Evolutionary conservation across 116 monocot genomes (phyloP).

Genomic region (Papilionanthe hybrid): DNA sequence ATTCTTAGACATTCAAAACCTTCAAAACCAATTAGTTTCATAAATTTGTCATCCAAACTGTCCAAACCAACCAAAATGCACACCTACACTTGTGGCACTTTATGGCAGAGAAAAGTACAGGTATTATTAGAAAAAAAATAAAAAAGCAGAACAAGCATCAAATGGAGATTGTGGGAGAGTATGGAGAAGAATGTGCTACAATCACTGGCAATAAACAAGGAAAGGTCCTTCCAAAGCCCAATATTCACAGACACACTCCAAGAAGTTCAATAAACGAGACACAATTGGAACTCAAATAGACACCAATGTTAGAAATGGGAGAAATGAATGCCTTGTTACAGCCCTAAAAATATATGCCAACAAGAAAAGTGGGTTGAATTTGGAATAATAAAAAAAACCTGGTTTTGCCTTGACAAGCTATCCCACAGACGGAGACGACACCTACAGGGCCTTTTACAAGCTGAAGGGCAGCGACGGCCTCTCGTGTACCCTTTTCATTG

Average conservation of each 20-base stretch:
- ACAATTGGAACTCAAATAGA: background rate
- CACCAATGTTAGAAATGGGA: background rate
- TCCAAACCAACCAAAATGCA: too few relatives aligned
- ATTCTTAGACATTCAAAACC: too few relatives aligned
- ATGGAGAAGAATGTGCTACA: background rate
- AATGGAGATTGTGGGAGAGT: background rate
- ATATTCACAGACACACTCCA: too few relatives aligned
- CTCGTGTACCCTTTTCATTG: constrained; percentile 80
- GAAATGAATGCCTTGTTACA: background rate
- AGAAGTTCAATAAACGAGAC: too few relatives aligned
- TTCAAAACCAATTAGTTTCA: too few relatives aligned
- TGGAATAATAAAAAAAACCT: constrained; percentile 46
- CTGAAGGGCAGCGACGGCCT: constrained; percentile 82
- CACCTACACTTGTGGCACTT: too few relatives aligned
- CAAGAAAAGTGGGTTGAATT: background rate
- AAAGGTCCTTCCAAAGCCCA: background rate
- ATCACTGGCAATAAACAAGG: background rate
- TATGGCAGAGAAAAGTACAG: too few relatives aligned
- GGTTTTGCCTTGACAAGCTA: constrained; percentile 94
- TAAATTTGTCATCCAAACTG: too few relatives aligned
- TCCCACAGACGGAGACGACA: constrained; percentile 88
- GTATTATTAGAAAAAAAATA: too few relatives aligned
- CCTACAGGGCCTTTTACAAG: constrained; percentile 89
- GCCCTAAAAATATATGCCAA: background rate
- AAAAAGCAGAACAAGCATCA: too few relatives aligned